Evolutionary conservation across 148 eudicot genomes (phyloP).

Genomic region (Vaccinium vitisidaea): DNA sequence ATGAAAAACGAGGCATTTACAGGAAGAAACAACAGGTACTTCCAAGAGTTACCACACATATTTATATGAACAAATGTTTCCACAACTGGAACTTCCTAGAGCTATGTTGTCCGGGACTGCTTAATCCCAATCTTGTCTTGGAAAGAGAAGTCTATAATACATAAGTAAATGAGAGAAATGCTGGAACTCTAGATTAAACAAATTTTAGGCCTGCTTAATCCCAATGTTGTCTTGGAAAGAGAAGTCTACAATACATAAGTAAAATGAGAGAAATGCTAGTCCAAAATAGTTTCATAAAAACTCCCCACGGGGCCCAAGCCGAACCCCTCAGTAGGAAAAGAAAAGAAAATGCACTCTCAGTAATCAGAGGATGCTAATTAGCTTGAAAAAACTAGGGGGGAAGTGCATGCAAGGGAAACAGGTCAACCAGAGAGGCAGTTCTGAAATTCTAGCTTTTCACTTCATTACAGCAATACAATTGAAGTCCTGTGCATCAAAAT

Average conservation of each 20-base stretch:
- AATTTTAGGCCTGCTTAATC: not conserved
- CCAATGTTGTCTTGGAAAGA: not conserved
- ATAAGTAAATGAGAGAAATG: not conserved
- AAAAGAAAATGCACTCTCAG: not conserved
- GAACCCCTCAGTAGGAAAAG: not conserved
- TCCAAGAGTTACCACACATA: not conserved
- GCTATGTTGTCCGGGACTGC: not conserved
- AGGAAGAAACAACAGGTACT: not conserved
- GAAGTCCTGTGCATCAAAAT: constrained; percentile 1
- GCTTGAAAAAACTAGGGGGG: not conserved
- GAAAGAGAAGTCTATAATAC: not conserved
- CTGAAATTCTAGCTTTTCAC: not conserved
- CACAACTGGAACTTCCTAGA: not conserved
- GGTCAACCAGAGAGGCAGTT: not conserved
- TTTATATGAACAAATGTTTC: no score
- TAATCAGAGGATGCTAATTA: not conserved
- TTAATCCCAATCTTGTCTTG: not conserved
- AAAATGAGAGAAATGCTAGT: not conserved
- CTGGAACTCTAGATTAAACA: not conserved
- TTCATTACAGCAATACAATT: not conserved
- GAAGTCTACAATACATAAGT: not conserved
- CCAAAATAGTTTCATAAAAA: not conserved
- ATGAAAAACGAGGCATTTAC: not conserved
- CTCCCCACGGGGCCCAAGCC: not conserved
- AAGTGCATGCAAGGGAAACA: not conserved